phyloP scores from a whole-genome alignment of 148 eudicot species.

The Limonium bicolor region DNA sequence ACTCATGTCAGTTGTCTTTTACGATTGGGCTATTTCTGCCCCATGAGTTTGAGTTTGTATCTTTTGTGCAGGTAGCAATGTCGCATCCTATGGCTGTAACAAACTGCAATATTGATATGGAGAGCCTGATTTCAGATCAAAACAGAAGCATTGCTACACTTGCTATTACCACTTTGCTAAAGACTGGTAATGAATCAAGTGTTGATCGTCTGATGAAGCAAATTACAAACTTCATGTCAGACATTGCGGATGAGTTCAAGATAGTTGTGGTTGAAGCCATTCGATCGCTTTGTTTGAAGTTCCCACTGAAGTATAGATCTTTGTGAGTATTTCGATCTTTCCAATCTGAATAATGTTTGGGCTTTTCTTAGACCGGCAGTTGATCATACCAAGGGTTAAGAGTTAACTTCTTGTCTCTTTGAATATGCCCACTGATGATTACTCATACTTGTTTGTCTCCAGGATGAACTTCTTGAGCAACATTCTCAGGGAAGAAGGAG shows the following conservation, averaged over 20 bases:
- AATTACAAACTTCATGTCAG: slow-evolving; percentile 96
- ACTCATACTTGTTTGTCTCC: slow-evolving; percentile 9
- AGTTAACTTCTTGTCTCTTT: too few species aligned
- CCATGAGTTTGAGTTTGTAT: too few species aligned
- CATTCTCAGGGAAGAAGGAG: slow-evolving; percentile 97
- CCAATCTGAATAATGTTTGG: neutral
- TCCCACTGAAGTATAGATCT: slow-evolving; percentile 91
- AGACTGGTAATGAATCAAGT: slow-evolving; percentile 94
- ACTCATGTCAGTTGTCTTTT: too few species aligned
- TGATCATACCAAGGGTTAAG: too few species aligned
- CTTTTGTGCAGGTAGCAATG: slow-evolving; percentile 99
- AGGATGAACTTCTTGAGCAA: slow-evolving; percentile 97
- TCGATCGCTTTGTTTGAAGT: slow-evolving; percentile 82
- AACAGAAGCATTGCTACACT: slow-evolving; percentile 99
- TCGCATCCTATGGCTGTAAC: slow-evolving; percentile 95
- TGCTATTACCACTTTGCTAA: slow-evolving; percentile 88
- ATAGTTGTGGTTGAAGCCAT: slow-evolving; percentile 98
- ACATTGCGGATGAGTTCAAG: slow-evolving; percentile 98
- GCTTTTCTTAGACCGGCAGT: too few species aligned
- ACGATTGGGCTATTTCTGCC: too few species aligned
- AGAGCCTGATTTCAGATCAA: slow-evolving; percentile 94
- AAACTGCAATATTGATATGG: slow-evolving; percentile 97
- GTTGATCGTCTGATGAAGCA: slow-evolving; percentile 97
- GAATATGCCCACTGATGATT: too few species aligned
- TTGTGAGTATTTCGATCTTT: slow-evolving; percentile 36